Evolutionary conservation across 2,329 filamentous ascomycete species (phyloP), one percentile per base, ranked within the genome.

Genomic region (Paraphoma sp.): DNA sequence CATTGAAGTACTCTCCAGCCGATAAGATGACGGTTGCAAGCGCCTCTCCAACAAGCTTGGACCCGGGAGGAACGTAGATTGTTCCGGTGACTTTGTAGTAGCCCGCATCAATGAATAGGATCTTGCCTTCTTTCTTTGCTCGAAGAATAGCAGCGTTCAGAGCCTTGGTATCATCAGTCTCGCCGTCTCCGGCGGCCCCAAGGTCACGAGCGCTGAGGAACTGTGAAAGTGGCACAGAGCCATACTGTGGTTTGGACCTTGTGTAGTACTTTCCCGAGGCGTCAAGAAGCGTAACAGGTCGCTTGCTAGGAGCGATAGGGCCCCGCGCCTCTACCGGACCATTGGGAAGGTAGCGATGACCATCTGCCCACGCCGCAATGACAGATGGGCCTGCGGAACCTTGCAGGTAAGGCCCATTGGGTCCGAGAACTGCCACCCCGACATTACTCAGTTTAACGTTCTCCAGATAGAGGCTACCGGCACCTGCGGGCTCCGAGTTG

Each of bases 1-100:
- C 63, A 23, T 68, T 69, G 62, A 77, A 78, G 44, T 62, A 83
- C 11, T 56, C 67, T 47, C 92, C 92, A 38, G 87, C 84, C 9
- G 91, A 91, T 83, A 96, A 89, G 70, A 96, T 89, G 51, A 95
- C 80, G 1, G 93, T 89, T 1, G 92, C 89, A 86, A 90, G 93
- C 65, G 92, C 87, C 78, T 96, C 92, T 64, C 92, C 92, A 1
- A 90, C 91, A 73, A 96, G 91, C 75, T 86, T 89, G 77, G 93
- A 87, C 66, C 92, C 85, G 76, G 89, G 89, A 10, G 84, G 84
- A 4, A 87, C 75, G 60, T 81, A 80, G 60, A 87, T 76, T 0
- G 84, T 86, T 9, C 79, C 77, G 8, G 80, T 84, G 58, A 87
- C 80, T 12, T 82, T 71, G 69, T 87, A 87, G 44, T 80, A 82